phyloP scores from a whole-genome alignment of 495 filamentous ascomycete genomes.

The Aspergillus steynii region DNA sequence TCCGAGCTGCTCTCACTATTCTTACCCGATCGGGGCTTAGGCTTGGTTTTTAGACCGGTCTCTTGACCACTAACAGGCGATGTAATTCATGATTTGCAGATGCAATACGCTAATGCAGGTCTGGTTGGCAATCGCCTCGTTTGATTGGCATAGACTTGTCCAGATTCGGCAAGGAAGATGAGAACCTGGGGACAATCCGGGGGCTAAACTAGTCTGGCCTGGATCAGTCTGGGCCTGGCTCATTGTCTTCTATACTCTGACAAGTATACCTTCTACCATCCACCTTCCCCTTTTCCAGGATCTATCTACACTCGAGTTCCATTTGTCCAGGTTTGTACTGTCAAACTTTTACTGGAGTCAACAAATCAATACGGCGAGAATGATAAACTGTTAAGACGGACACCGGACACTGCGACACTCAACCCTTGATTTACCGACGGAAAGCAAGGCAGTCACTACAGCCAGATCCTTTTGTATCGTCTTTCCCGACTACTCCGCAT shows the following conservation, averaged over 20 bases:
- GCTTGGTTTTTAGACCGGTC: background rate
- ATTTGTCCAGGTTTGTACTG: background rate
- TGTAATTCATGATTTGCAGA: background rate
- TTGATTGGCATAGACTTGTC: background rate
- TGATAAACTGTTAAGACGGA: too few relatives aligned
- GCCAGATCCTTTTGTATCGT: background rate
- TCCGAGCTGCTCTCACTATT: background rate
- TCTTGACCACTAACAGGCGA: background rate
- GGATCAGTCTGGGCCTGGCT: background rate
- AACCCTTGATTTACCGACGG: background rate
- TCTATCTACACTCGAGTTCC: background rate
- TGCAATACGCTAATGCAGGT: background rate
- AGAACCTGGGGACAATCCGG: background rate
- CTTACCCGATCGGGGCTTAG: background rate
- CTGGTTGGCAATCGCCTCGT: background rate
- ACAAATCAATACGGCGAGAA: too few relatives aligned
- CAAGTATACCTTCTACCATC: background rate
- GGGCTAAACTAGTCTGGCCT: background rate
- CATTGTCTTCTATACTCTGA: background rate
- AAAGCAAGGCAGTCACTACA: background rate
- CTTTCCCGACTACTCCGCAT: background rate
- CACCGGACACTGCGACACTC: background rate
- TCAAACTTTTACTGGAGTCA: too few relatives aligned
- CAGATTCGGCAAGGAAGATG: background rate
- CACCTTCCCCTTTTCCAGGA: background rate